Evolutionary conservation across 2,329 filamentous ascomycete species (phyloP).

Genomic region (Aspergillus latus): DNA sequence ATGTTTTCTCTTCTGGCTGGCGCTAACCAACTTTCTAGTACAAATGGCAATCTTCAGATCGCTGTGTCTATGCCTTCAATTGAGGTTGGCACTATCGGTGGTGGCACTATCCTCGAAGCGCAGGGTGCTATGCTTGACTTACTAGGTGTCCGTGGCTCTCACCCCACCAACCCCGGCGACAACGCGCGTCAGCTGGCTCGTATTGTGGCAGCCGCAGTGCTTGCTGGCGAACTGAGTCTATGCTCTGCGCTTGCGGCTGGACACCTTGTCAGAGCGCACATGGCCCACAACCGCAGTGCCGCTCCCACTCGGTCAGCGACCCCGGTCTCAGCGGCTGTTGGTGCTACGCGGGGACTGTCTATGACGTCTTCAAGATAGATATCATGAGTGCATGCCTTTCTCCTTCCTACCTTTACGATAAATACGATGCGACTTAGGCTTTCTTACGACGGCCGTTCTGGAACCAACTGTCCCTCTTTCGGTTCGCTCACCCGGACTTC

Average conservation of each 20-base stretch:
- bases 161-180: conserved; percentile 85
- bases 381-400: neutral
- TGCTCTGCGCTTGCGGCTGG: conserved; percentile 91
- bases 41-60: conserved; percentile 89
- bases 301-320: conserved; percentile 67
- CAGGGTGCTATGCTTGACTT: conserved; percentile 96
- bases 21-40: conserved; percentile 51
- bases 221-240: conserved; percentile 89
- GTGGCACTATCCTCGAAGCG: conserved; percentile 93
- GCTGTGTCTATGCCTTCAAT: conserved; percentile 97
- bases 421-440: conserved; percentile 12
- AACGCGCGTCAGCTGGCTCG: conserved; percentile 87
- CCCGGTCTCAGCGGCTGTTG: conserved; percentile 60
- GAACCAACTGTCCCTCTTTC: conserved; percentile 20
- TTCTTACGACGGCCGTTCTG: neutral
- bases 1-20: neutral
- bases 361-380: conserved; percentile 43
- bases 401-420: conserved; percentile 3
- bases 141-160: conserved; percentile 86
- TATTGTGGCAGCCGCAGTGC: conserved; percentile 82
- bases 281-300: conserved; percentile 86
- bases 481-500: conserved; percentile 13
- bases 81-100: conserved; percentile 94
- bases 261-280: conserved; percentile 88
- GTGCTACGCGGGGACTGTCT: conserved; percentile 40